Percentiles rank a stretch among this genome's conserved stretches.
Conservation (phyloP, 1,284 basidiomycete genomes). For the Cryptococcus amylolentus region DNA sequence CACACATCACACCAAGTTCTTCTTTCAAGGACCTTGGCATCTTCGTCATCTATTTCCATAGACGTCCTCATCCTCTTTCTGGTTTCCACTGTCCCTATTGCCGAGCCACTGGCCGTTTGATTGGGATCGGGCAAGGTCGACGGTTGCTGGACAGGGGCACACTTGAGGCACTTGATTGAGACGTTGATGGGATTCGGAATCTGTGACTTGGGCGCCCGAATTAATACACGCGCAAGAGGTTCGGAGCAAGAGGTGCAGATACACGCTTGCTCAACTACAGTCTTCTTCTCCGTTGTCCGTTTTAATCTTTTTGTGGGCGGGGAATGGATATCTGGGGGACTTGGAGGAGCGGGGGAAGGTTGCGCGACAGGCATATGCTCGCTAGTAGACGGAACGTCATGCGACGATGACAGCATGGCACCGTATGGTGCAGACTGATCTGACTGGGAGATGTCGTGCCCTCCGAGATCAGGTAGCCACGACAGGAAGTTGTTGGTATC, state of each 20-base stretch:
- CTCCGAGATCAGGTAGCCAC: conserved; percentile 39
- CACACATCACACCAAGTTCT: conserved; percentile 47
- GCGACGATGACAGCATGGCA: background rate
- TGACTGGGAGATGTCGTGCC: background rate
- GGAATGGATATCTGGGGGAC: conserved; percentile 1
- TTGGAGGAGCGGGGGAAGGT: conserved; percentile 19
- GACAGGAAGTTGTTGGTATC: conserved; percentile 33
- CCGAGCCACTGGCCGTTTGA: background rate
- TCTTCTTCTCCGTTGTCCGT: conserved; percentile 37
- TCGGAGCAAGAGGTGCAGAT: conserved; percentile 28
- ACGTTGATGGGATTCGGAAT: conserved; percentile 33
- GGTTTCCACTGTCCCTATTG: conserved; percentile 40
- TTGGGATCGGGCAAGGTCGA: conserved; percentile 12
- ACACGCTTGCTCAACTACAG: conserved; percentile 33
- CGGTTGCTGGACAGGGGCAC: conserved; percentile 28
- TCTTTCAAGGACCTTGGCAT: conserved; percentile 18
- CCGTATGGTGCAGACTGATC: background rate
- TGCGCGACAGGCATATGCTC: background rate
- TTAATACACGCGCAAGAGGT: conserved; percentile 32
- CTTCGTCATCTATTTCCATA: conserved; percentile 42
- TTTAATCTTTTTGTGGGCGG: conserved; percentile 30
- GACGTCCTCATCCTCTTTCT: conserved; percentile 38
- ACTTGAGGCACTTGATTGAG: conserved; percentile 30
- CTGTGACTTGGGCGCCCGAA: conserved; percentile 37
- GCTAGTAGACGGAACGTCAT: background rate